Base-by-base conservation (phyloP, 176 grass and related monocot species). In the Oryza glumipatula region DNA sequence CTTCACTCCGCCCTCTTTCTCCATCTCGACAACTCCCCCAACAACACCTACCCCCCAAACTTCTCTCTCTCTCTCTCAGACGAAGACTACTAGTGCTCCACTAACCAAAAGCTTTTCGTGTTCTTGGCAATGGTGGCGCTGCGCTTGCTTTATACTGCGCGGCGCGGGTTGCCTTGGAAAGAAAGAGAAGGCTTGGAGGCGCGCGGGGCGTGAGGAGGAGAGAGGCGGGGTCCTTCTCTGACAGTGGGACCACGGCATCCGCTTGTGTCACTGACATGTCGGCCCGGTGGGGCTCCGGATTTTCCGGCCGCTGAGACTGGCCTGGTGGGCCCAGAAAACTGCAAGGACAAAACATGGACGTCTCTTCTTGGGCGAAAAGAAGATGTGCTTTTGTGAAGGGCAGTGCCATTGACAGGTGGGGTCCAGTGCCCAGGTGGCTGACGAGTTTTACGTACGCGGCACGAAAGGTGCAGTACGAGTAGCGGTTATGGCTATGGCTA, bases 101-200 rank as follows among this genome's bases (percentile, higher is more conserved):
- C 16, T 54, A 9, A 32, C 74, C 28, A 22, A 61, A 60, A 73
- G 80, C 67, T 83, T 88, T 16, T 23, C 11, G 1, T 78, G 80
- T 7, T 21, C 72, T 60, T 16, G 80, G 80, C 32, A 83, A 88
- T 67, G 67, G 86, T 45, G 80, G 67, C 74, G 66, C 17, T 2
- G 73, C 44, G 61, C 67, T n/a, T 17, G 45, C 69, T 80, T 84
- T 89, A 84, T 89, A 36, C 4, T 36, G 70, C 61, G 43, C 72
- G 5, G 5, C 49, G 49, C 46, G 3, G 22, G 48, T 9, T 66
- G 67, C 38, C 84, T 77, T 93, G 77, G 67, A 65, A 84, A 86
- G 65, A 78, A 92, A 86, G 83, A 48, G 82, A 13, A 4, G 19
- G 23, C 43, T 44, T 10, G 17, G 23, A 39, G 1, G 72, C 13